Evolutionary conservation across 441 rosid species (phyloP).

Genomic region (Gossypium lobatum): DNA sequence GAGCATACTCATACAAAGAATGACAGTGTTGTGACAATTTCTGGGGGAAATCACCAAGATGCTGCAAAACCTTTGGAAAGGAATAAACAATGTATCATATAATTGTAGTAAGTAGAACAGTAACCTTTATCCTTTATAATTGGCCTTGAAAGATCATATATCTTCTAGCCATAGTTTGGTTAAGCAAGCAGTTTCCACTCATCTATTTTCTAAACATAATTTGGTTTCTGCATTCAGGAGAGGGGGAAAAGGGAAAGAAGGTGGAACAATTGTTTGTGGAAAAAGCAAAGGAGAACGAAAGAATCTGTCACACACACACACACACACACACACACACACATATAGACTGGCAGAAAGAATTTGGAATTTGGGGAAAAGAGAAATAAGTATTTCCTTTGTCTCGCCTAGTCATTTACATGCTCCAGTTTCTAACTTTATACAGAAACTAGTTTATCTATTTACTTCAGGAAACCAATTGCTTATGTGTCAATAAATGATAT

Average conservation of each 20-base stretch:
- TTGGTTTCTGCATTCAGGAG: background rate
- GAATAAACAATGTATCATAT: constrained; percentile 15
- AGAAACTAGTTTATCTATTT: background rate
- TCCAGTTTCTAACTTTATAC: background rate
- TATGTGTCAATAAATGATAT: background rate
- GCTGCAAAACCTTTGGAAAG: constrained; percentile 85
- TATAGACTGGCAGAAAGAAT: background rate
- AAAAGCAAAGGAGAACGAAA: background rate
- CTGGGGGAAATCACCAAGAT: constrained; percentile 98
- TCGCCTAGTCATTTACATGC: background rate
- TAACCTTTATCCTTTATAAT: background rate
- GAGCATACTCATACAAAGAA: constrained; percentile 91
- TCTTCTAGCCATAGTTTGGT: background rate
- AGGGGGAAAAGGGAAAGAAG: background rate
- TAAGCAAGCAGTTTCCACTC: background rate
- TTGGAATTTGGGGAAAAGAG: background rate
- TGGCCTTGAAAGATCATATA: background rate
- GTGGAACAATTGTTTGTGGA: background rate
- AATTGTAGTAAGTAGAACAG: background rate
- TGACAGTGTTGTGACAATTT: constrained; percentile 97
- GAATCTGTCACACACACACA: background rate
- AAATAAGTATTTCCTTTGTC: background rate
- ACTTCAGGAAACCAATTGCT: background rate
- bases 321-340: background rate
- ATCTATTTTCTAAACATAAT: background rate